Base-by-base conservation (phyloP, 1,139 yeast species). In the Saccharomyces hybrid region DNA sequence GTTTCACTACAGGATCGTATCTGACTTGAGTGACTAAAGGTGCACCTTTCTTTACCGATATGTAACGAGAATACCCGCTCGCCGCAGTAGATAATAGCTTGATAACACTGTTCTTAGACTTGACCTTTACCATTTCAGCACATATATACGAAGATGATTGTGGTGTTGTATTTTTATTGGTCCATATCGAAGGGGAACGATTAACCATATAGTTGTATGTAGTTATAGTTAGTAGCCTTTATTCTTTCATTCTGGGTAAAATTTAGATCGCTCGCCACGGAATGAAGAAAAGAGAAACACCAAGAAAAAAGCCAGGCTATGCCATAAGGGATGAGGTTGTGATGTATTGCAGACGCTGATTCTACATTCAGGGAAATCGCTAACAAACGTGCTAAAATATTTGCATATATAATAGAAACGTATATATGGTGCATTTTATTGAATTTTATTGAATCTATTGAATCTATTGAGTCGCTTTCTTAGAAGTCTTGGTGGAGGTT, bases 21-120 rank as follows among this genome's bases (percentile, higher is more conserved):
- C 95, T 80, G 51, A 91, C 86, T 70, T 89, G 93, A 53, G 83
- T 83, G 60, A 91, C 84, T 57, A 81, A 76, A 50, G 88, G 88
- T 5, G 95, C 82, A 51, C 87, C 83, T 75, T 97, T 84, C 53
- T 93, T 95, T 54, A 91, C 82, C 55, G 83, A 78, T 60, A 90
- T 82, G 72, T 91, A 86, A 68, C 95, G 82, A 69, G 83, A 82
- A 70, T 79, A 87, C 2, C 97, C 97, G 1, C 97, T 90, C 63
- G 85, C 81, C 28, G 97, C 97, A 0, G 93, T 79, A 0, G 96
- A 88, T 2, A 88, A 75, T 60, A 89, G 76, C 64, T 83, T 83
- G 54, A 85, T 79, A 51, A 84, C 78, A 6, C 86, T 79, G 57
- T 77, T 77, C 65, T 79, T 78, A 34, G 80, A 73, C 68, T 78